Percentiles rank a stretch among this genome's conserved stretches.
Conservation (phyloP, 2,329 filamentous ascomycete genomes). For the Diplodia intermedia region DNA sequence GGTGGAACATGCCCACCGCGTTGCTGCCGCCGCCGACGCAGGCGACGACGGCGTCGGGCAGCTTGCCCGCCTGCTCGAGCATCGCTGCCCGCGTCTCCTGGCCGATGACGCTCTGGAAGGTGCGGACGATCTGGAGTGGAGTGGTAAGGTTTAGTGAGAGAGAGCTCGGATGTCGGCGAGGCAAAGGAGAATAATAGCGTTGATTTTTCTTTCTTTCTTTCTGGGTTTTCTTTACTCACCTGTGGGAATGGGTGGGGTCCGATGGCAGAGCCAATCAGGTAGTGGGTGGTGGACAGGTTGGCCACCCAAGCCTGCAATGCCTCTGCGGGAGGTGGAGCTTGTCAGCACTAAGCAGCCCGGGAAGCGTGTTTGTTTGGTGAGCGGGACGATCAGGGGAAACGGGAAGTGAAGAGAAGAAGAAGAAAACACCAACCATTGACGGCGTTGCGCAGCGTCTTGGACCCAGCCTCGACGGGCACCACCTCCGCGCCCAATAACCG, state of each 20-base stretch:
- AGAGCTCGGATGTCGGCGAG: too few species aligned
- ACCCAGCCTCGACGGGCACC: constrained; percentile 89
- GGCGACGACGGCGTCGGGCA: constrained; percentile 94
- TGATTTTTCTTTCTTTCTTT: too few species aligned
- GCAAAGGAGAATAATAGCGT: not conserved
- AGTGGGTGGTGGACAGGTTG: constrained; percentile 93
- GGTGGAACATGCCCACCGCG: constrained; percentile 97
- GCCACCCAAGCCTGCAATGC: constrained; percentile 96
- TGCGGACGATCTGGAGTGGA: constrained; percentile 75
- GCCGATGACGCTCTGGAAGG: constrained; percentile 96
- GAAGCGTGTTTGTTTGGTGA: not conserved
- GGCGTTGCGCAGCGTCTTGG: constrained; percentile 66
- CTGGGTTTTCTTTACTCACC: not conserved
- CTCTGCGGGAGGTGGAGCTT: constrained; percentile 49
- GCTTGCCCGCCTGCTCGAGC: constrained; percentile 79
- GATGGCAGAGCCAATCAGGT: constrained; percentile 97
- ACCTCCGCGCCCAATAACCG: constrained; percentile 93
- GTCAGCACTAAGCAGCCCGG: not conserved
- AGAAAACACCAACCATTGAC: constrained; percentile 69
- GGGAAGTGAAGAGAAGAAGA: too few species aligned
- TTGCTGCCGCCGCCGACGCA: constrained; percentile 97
- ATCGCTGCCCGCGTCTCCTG: constrained; percentile 94
- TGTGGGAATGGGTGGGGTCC: constrained; percentile 92
- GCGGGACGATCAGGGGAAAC: not conserved
- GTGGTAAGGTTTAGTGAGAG: not conserved